A percentile compares a stretch with the other conserved stretches of the same genome.
phyloP scores from a whole-genome alignment of 2,329 filamentous ascomycete species.

The Aspergillus sp. region DNA sequence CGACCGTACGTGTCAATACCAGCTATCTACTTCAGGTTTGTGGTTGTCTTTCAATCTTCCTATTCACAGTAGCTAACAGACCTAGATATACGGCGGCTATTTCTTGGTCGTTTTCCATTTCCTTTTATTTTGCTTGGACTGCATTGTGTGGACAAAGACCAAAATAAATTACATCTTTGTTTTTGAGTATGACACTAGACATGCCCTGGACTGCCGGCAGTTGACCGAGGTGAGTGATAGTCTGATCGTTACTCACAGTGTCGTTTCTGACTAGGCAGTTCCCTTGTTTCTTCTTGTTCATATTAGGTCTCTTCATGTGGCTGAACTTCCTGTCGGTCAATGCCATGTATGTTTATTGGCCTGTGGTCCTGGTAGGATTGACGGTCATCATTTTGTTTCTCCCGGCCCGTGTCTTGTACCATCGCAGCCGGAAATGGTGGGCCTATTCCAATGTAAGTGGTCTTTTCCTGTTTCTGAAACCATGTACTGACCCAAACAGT shows the following conservation, averaged over 20 bases:
- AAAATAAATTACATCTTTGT: conserved; percentile 97
- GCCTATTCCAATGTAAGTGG: conserved; percentile 76
- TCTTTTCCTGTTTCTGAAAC: background rate
- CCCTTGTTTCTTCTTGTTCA: conserved; percentile 76
- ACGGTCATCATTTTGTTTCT: conserved; percentile 69
- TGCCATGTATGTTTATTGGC: conserved; percentile 78
- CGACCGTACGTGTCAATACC: conserved; percentile 51
- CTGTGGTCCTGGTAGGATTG: conserved; percentile 71
- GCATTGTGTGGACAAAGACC: conserved; percentile 74
- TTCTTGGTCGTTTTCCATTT: conserved; percentile 80
- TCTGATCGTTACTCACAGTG: background rate
- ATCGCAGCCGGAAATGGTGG: conserved; percentile 79
- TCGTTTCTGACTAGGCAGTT: conserved; percentile 49
- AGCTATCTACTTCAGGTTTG: conserved; percentile 66
- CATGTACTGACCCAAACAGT: conserved; percentile 49
- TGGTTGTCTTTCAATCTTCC: conserved; percentile 1
- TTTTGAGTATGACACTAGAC: conserved; percentile 89
- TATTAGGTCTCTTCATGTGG: conserved; percentile 77
- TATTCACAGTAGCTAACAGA: background rate
- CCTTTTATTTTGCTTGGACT: conserved; percentile 79
- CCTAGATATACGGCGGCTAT: conserved; percentile 84
- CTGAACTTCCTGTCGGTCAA: conserved; percentile 76
- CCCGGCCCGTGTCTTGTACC: conserved; percentile 70
- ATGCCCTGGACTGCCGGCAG: conserved; percentile 86
- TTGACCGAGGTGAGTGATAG: conserved; percentile 62